Percentiles rank a stretch among this genome's conserved stretches.
Conservation (phyloP, 768 basidiomycete genomes). For the Mrakia gelida region DNA sequence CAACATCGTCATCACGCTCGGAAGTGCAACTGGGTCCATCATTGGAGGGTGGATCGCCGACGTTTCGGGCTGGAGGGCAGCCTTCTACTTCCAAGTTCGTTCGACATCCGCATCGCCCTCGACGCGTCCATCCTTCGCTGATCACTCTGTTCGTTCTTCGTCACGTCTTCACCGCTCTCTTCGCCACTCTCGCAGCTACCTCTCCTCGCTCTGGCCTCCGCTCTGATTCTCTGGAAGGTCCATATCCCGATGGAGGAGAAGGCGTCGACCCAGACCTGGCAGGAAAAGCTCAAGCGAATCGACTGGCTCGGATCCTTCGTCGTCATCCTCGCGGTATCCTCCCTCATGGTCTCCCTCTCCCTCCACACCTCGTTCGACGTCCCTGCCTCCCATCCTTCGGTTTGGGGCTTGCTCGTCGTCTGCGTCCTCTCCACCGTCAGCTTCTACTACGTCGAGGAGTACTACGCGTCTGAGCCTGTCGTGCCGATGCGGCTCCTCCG, state of each 20-base stretch:
- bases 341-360: constrained; percentile 35
- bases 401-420: constrained; percentile 30
- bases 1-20: constrained; percentile 37
- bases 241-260: constrained; percentile 34
- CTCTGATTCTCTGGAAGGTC: constrained; percentile 37
- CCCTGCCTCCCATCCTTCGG: constrained; percentile 34
- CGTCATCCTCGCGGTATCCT: constrained; percentile 36
- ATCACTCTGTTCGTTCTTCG: constrained; percentile 5
- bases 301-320: constrained; percentile 38
- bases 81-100: constrained; percentile 33
- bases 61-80: constrained; percentile 38
- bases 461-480: constrained; percentile 36
- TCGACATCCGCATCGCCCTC: too few species aligned
- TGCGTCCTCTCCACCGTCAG: constrained; percentile 31
- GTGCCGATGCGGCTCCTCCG: constrained; percentile 38
- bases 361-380: constrained; percentile 37
- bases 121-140: too few species aligned
- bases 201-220: constrained; percentile 33
- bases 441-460: constrained; percentile 36
- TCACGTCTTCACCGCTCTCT: too few species aligned
- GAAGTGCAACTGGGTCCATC: constrained; percentile 36
- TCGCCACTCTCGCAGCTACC: constrained; percentile 33
- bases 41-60: constrained; percentile 39
- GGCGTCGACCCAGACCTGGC: constrained; percentile 28
- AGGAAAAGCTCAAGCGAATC: constrained; percentile 37